Percentiles rank a stretch among this genome's conserved stretches.
These are phyloP conservation scores for Parastagonospora nodorum DNA, from an alignment of 2,329 filamentous ascomycete species.

Conservation along the genomic window DNA sequence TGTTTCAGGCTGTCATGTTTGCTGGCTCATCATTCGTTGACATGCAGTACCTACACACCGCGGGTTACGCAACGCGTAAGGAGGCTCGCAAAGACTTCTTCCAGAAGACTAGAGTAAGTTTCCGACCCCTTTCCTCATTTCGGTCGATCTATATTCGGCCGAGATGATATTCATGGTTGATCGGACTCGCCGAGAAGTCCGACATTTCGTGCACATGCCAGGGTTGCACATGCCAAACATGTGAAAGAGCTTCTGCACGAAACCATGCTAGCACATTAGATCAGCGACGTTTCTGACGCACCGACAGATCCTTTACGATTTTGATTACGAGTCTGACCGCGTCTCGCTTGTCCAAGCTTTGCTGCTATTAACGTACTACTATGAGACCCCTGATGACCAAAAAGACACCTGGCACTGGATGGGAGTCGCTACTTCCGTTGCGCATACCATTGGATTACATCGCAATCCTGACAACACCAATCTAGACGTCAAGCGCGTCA, in stretches of 20 bases:
- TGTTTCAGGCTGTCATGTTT: constrained; percentile 97
- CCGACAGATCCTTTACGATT: constrained; percentile 80
- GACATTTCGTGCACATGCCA: constrained; percentile 7
- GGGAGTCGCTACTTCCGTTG: constrained; percentile 90
- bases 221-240: constrained; percentile 16
- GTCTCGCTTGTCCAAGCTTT: constrained; percentile 87
- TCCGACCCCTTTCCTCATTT: constrained; percentile 9
- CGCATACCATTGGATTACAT: constrained; percentile 91
- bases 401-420: constrained; percentile 99
- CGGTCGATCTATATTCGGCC: constrained; percentile 9
- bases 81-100: constrained; percentile 87
- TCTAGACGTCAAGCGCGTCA: constrained; percentile 75
- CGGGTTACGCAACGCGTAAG: constrained; percentile 78
- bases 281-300: constrained; percentile 14
- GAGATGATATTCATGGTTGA: constrained; percentile 3
- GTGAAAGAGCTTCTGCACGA: not conserved
- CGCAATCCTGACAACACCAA: constrained; percentile 79
- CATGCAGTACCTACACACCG: constrained; percentile 73
- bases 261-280: not conserved
- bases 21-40: constrained; percentile 87
- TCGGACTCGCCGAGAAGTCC: constrained; percentile 10
- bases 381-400: constrained; percentile 94
- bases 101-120: constrained; percentile 78
- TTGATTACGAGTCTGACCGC: constrained; percentile 91
- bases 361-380: constrained; percentile 95